A percentile compares a stretch with the other conserved stretches of the same genome.
These are phyloP conservation scores for Margaritispora aquatica DNA, from an alignment of 495 filamentous ascomycete genomes.

Conservation along the genomic window DNA sequence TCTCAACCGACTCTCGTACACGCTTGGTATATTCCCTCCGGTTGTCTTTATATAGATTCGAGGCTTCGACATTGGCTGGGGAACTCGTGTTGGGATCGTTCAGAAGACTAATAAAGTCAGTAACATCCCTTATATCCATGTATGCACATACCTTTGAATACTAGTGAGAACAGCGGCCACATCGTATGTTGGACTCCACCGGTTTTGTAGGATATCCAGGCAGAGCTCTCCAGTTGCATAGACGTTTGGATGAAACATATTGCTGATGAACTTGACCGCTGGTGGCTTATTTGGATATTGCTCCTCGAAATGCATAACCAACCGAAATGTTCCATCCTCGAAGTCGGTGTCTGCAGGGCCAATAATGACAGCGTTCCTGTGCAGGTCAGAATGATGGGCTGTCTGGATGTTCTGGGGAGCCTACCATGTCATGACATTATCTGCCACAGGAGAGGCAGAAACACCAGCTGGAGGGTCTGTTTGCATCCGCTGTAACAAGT, in stretches of 20 bases:
- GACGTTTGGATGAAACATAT: slow-evolving; percentile 99
- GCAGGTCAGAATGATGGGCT: slow-evolving; percentile 15
- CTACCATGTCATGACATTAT: slow-evolving; percentile 99
- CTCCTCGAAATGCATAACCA: slow-evolving; percentile 99
- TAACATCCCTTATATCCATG: background rate
- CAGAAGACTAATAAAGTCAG: slow-evolving; percentile 58
- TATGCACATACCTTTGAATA: slow-evolving; percentile 74
- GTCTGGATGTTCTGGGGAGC: background rate
- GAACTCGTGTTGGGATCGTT: slow-evolving; percentile 98
- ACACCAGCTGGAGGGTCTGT: slow-evolving; percentile 97
- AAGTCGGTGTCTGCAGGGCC: slow-evolving; percentile 96
- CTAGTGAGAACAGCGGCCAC: slow-evolving; percentile 95
- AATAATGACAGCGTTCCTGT: slow-evolving; percentile 98
- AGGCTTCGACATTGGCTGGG: slow-evolving; percentile 96
- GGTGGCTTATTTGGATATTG: slow-evolving; percentile 98
- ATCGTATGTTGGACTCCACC: slow-evolving; percentile 98
- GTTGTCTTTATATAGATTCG: slow-evolving; percentile 98
- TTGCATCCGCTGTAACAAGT: slow-evolving; percentile 79
- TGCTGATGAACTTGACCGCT: slow-evolving; percentile 94
- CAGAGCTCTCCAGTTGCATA: slow-evolving; percentile 96
- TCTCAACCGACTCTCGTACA: slow-evolving; percentile 94
- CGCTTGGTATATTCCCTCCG: slow-evolving; percentile 92
- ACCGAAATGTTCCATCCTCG: slow-evolving; percentile 94
- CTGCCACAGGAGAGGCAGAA: slow-evolving; percentile 90
- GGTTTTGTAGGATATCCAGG: slow-evolving; percentile 93